Conservation (phyloP, 208 protist genomes). For the Herpetomonas muscarum region DNA sequence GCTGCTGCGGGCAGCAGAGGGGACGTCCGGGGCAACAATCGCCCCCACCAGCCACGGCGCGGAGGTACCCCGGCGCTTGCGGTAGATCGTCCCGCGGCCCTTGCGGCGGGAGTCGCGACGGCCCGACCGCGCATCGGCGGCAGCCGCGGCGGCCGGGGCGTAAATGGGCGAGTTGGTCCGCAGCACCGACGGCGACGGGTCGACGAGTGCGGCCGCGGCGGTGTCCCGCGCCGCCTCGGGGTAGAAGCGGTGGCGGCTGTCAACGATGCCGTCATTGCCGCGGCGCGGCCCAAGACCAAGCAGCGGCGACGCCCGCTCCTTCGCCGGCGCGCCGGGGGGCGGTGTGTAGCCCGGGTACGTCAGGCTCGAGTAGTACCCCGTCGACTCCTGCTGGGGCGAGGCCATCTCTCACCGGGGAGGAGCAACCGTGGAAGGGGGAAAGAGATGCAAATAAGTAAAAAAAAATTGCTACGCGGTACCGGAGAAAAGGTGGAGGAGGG, state of each 20-base stretch:
- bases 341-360: conserved; percentile 38
- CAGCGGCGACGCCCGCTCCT: conserved; percentile 5
- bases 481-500: too few relatives aligned
- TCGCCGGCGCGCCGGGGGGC: conserved; percentile 20
- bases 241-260: conserved; percentile 2
- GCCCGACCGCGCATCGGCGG: neutral
- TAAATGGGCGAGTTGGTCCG: conserved; percentile 3
- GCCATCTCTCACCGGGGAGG: too few relatives aligned
- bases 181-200: neutral
- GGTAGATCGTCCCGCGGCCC: too few relatives aligned
- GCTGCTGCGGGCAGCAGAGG: too few relatives aligned
- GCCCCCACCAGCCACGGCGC: too few relatives aligned
- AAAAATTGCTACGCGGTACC: too few relatives aligned
- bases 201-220: neutral
- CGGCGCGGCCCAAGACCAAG: neutral
- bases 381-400: conserved; percentile 18
- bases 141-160: neutral
- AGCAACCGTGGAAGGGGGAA: too few relatives aligned
- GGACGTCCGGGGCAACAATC: too few relatives aligned
- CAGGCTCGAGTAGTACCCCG: conserved; percentile 25
- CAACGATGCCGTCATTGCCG: neutral
- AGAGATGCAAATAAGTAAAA: too few relatives aligned
- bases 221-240: too few relatives aligned
- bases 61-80: too few relatives aligned
- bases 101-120: too few relatives aligned